Conservation (phyloP, 2,329 filamentous ascomycete species). For the Sporothrix sp. region DNA sequence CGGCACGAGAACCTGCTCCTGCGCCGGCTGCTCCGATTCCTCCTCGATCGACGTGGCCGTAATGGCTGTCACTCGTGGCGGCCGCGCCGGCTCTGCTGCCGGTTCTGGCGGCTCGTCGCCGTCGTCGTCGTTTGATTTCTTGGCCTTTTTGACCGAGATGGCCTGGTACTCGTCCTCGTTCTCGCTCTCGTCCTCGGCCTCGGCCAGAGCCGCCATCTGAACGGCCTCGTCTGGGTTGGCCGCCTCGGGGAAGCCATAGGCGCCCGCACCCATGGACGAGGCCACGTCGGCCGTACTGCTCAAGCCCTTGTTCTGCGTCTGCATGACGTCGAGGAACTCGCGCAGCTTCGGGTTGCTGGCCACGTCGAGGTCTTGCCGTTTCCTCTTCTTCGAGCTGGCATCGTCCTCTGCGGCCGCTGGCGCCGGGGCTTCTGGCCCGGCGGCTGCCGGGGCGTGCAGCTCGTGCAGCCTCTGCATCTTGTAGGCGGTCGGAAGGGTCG, state of each 20-base stretch:
- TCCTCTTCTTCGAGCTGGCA: constrained; percentile 51
- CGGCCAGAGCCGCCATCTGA: constrained; percentile 13
- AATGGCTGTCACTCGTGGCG: constrained; percentile 11
- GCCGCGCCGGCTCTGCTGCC: not conserved
- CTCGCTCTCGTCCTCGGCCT: constrained; percentile 50
- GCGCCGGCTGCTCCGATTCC: constrained; percentile 9
- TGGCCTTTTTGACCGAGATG: constrained; percentile 43
- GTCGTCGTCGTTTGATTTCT: constrained; percentile 17
- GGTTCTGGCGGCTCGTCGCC: not conserved
- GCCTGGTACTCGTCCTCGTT: constrained; percentile 70
- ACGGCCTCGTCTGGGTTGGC: not conserved
- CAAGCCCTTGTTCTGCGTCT: constrained; percentile 35
- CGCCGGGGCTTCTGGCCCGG: not conserved
- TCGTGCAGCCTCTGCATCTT: constrained; percentile 13
- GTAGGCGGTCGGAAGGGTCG: constrained; percentile 25
- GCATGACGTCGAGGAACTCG: constrained; percentile 80
- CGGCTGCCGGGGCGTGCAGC: not conserved
- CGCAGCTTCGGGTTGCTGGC: constrained; percentile 68
- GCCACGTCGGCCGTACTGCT: constrained; percentile 17
- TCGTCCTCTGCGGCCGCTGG: constrained; percentile 24
- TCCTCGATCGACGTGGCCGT: constrained; percentile 14
- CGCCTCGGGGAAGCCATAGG: not conserved
- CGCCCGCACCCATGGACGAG: constrained; percentile 3
- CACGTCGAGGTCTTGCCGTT: constrained; percentile 44
- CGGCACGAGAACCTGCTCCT: not conserved